Evolutionary conservation across 352 stramenopile species (phyloP).

Genomic region (Globisporangium nodosum): DNA sequence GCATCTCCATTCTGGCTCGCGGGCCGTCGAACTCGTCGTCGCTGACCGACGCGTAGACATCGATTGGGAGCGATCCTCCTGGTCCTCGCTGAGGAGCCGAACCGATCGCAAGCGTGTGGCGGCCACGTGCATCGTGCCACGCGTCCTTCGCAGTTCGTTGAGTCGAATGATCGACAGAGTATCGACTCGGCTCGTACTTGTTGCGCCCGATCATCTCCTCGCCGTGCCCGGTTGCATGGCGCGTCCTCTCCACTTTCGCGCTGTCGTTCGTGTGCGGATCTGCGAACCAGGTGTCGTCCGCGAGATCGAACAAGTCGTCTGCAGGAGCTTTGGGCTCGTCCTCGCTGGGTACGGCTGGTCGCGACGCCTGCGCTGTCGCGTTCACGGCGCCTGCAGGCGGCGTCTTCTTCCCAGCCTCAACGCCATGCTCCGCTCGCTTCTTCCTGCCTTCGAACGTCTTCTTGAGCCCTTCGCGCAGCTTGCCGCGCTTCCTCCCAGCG

Average conservation of each 20-base stretch:
- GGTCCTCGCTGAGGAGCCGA: neutral
- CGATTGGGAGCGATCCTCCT: constrained; percentile 6
- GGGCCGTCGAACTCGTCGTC: neutral
- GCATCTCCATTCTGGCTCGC: constrained; percentile 10
- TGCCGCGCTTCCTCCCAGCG: constrained; percentile 1
- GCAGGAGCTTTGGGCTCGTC: neutral
- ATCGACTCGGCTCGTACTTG: neutral
- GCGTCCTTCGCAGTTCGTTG: constrained; percentile 4
- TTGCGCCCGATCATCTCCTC: neutral
- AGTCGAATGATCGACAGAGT: neutral
- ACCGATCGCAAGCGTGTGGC: constrained; percentile 2
- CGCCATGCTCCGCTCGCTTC: neutral
- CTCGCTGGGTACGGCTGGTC: neutral
- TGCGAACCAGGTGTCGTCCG: constrained; percentile 60
- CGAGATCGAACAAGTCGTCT: constrained; percentile 36
- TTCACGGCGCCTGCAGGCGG: neutral
- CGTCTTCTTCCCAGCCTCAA: neutral
- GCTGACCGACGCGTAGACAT: constrained; percentile 4
- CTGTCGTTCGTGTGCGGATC: constrained; percentile 18
- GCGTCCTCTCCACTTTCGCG: neutral
- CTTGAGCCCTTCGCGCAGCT: constrained; percentile 13
- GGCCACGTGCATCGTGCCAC: neutral
- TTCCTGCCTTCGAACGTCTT: constrained; percentile 14
- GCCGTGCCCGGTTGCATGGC: neutral
- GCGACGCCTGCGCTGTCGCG: too few species aligned